Evolutionary conservation across 257 asterid species (phyloP).

Genomic region (Petunia axillaris): DNA sequence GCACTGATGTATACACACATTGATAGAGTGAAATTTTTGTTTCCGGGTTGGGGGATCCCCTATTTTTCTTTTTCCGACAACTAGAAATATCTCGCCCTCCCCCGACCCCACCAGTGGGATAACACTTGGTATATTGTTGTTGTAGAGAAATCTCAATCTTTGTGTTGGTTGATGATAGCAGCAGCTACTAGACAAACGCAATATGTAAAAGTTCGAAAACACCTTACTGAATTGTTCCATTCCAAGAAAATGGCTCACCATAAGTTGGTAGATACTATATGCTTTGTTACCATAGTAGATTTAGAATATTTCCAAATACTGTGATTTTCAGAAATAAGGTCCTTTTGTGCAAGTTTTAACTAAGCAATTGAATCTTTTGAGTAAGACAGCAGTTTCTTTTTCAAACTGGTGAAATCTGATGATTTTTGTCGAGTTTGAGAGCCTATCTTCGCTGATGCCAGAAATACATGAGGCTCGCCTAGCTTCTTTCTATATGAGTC

Average conservation of each 20-base stretch:
- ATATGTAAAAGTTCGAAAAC: not conserved
- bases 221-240: not conserved
- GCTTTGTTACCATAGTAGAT: not conserved
- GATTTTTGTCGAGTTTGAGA: not conserved
- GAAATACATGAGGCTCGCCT: not conserved
- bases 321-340: not conserved
- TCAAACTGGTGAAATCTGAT: not conserved
- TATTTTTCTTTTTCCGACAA: not conserved
- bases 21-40: not conserved
- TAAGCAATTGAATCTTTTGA: not conserved
- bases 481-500: not conserved
- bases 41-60: not conserved
- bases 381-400: not conserved
- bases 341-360: slow-evolving; percentile 1
- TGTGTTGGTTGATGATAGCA: not conserved
- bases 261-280: not conserved
- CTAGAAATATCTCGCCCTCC: not conserved
- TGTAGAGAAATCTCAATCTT: not conserved
- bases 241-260: not conserved
- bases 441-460: not conserved
- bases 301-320: not conserved
- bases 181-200: not conserved
- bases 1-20: not conserved
- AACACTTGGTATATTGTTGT: no score
- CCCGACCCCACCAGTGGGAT: no score